Evolutionary conservation across 305 asterid species (phyloP), one percentile per base, ranked within the genome.

Genomic region (Withania somnifera): DNA sequence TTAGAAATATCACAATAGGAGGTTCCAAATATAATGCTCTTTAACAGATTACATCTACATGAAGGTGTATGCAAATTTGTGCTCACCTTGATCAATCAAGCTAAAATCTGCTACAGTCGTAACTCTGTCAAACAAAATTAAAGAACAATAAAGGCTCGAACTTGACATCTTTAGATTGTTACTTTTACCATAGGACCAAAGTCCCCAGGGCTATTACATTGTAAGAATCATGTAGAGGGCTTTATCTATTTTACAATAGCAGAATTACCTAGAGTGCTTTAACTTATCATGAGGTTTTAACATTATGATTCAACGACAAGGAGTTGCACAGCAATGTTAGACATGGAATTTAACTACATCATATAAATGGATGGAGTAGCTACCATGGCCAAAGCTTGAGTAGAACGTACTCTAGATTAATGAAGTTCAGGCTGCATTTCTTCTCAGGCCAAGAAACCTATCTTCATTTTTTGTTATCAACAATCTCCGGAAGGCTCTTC

Each of bases 401-500:
- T 76, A 30, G 63, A 51, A 28, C 80, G 8, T 52, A 50, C 63
- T 17, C 30, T 17, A 17, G 80, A 47, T 73, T 7, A 47, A 73
- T 73, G 79, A 8, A 47, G 17, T 28, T 76, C 47, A 76, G 63
- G 80, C 63, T 26, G 47, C 19, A 51, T 76, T 28, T 76, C 80
- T 28, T 30, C 80, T 51, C 63, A 28, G 60, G 26, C 38, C 26
- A 26, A 73, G 26, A 3, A 50, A 13, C 9, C 40, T 4, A 15
- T 45, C 26, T 47, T 47, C 80, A 76, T 4, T 52, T 83, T 64
- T 84, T 82, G 84, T 82, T 81, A 81, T 84, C 81, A 73, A 63
- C 85, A 78, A 88, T 84, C 79, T 88, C 90, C 20, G 92, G 92
- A 84, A 88, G 88, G 86, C 81, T 87, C 69, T 85, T 81, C 79